These are phyloP conservation scores for Salix udensis DNA, from an alignment of 345 rosid species.

Conservation along the genomic window DNA sequence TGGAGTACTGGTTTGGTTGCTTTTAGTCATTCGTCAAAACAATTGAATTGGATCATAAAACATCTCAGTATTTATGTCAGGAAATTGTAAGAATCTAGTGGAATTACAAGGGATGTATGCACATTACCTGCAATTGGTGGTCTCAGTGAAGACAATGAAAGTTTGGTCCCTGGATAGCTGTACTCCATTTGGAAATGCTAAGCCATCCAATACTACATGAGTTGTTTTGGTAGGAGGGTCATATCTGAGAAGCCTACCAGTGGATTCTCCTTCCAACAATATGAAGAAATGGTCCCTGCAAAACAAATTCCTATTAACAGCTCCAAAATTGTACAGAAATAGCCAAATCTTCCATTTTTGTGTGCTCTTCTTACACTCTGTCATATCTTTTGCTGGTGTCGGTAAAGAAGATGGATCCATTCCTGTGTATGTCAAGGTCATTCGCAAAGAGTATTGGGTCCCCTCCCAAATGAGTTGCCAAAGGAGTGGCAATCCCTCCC, in stretches of 20 bases:
- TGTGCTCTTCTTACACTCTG: constrained; percentile 62
- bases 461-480: constrained; percentile 69
- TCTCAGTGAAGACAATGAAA: constrained; percentile 82
- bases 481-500: constrained; percentile 78
- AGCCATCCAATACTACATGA: constrained; percentile 70
- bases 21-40: not conserved
- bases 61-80: not conserved
- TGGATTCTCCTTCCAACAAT: constrained; percentile 86
- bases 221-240: constrained; percentile 76
- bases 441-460: constrained; percentile 81
- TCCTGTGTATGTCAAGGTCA: constrained; percentile 76
- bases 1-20: not conserved
- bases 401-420: constrained; percentile 90
- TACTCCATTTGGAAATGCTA: constrained; percentile 94
- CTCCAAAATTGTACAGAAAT: not conserved
- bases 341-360: not conserved
- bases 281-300: constrained; percentile 85
- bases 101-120: not conserved
- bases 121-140: constrained; percentile 86
- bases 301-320: not conserved
- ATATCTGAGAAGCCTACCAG: constrained; percentile 85
- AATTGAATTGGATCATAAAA: not conserved
- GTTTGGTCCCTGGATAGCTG: constrained; percentile 75
- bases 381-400: constrained; percentile 91
- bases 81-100: not conserved